Conservation (phyloP, 2,329 filamentous ascomycete genomes). For the Cadophora sp. region DNA sequence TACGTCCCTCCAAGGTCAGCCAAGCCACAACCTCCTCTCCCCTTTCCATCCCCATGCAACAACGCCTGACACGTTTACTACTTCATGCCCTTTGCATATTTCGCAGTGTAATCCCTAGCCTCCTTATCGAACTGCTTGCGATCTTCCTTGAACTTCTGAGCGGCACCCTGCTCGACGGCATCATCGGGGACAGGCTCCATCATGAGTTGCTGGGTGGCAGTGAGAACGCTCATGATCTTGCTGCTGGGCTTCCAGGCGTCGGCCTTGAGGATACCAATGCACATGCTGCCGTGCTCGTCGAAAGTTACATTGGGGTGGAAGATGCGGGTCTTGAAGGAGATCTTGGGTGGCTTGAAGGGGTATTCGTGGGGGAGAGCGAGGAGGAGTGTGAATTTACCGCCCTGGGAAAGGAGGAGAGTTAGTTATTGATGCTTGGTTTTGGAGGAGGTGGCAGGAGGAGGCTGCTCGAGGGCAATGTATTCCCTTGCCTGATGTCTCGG, state of each 20-base stretch:
- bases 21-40: too few species aligned
- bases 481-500: too few species aligned
- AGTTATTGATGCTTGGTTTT: background rate
- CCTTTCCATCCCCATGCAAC: background rate
- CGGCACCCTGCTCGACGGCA: constrained; percentile 72
- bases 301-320: constrained; percentile 80
- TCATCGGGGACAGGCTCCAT: constrained; percentile 74
- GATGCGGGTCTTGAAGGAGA: constrained; percentile 75
- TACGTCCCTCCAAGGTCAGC: too few species aligned
- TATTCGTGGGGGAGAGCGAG: constrained; percentile 73
- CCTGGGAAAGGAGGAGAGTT: constrained; percentile 47
- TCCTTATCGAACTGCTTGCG: constrained; percentile 67
- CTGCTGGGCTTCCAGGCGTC: constrained; percentile 79
- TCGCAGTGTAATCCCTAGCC: constrained; percentile 71
- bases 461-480: too few species aligned
- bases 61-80: background rate
- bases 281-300: constrained; percentile 77
- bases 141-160: constrained; percentile 72
- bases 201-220: constrained; percentile 68
- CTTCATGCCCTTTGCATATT: constrained; percentile 57
- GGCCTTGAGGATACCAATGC: constrained; percentile 71
- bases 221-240: constrained; percentile 69
- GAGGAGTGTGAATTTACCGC: constrained; percentile 70
- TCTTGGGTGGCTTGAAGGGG: constrained; percentile 75
- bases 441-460: background rate